Evolutionary conservation across 164 flowering plant genomes (phyloP), one percentile per base, ranked within the genome.

Genomic region (Euptelea pleiosperma): DNA sequence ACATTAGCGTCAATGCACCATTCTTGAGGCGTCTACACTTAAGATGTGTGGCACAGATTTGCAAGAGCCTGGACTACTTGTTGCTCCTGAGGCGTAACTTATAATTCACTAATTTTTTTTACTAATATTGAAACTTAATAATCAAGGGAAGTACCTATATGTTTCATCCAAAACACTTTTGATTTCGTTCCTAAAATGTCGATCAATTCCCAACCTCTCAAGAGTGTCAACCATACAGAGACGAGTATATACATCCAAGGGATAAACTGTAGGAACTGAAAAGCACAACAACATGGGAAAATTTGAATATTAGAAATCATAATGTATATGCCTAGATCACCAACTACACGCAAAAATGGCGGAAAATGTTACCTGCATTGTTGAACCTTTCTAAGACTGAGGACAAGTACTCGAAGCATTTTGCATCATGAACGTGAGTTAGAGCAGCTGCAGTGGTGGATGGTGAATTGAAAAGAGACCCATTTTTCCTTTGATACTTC

Each of bases 391-490:
- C 57, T 58, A 86, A 58, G 43, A 84, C 49, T 1, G 79, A 69
- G n/a, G 24, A 49, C 49, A 93, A 86, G 73, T 90, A 93, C 45
- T 55, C 66, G 18, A 81, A 79, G 73, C 92, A 85, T 21, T 68
- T 79, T 35, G 66, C 28, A 70, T 88, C 74, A 2, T 65, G 75
- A 54, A 70, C 55, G 52, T 78, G 75, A 42, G 35, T 63, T 45
- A 80, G 51, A 70, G 86, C 86, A 67, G 95, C 91, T 36, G 99
- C 95, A 55, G 97, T 84, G 18, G 93, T 65, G 15, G 97, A 79
- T 24, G 97, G 99, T 53, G 95, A 93, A 77, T 88, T 85, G 60
- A 90, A 85, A 29, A 93, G 67, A 1, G 99, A 93, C 3, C 96
- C 99, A 58, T 93, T 90, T 62, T 78, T 86, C 68, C 85, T 78